Evolutionary conservation across 140 eudicot genomes (phyloP), one percentile per base, ranked within the genome.

Genomic region (Flaveria floridana): DNA sequence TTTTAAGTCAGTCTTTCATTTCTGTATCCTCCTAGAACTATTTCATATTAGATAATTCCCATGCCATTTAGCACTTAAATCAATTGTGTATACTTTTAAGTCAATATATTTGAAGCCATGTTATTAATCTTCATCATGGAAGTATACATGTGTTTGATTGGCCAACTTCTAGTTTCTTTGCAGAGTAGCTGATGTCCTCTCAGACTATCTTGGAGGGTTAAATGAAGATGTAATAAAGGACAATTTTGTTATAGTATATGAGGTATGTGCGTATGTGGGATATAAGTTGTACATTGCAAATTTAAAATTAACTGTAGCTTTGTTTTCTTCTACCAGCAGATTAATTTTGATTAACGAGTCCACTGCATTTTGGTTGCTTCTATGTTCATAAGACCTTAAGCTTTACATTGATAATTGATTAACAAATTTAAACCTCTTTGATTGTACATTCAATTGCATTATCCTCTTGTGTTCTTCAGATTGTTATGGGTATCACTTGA

Each of bases 131-230:
- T 34, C 57, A 70, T 48, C 52, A 23, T 46, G 58, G 39, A 62
- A 44, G 26, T 47, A 37, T 44, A 44, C 21, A 21, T 26, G 16
- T 68, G 73, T 82, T 77, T 94, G 85, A 80, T 76, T 39, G 44
- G 80, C 83, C 64, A 39, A 57, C 58, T 78, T 83, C 74, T 88
- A 94, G 99, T 90, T 94, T 85, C 97, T 94, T 81, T 88, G 94
- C 96, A 90, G 97, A 84, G 99, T 89, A 81, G 99, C 96, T 76
- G 99, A 94, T 85, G 90, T 93, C 58, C 94, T 93, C 77, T 78
- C 94, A 47, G 96, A 88, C 62, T 93, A 93, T 80, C 92, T 93
- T 76, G 97, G 92, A 75, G 97, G 87, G 62, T 69, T 93, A 78
- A 90, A 93, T 84, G 97, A 93, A 81, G 98, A 93, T 76, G 70